Base-by-base conservation (phyloP, 768 basidiomycete species). In the Symmetrospora coprosmae region DNA sequence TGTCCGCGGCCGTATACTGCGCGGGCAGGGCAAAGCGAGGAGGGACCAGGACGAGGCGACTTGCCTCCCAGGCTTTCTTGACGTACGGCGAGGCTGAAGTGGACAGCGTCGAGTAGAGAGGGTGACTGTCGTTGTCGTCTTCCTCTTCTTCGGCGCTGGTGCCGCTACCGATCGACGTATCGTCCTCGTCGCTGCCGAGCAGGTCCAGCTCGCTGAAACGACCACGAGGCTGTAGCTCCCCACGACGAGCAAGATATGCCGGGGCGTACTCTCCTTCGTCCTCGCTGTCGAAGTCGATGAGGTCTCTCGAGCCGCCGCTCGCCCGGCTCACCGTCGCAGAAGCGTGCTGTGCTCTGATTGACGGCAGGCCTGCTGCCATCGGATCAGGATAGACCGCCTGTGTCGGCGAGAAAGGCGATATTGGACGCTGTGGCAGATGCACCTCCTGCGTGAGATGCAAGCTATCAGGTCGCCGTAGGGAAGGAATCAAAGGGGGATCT, bases 341-440 rank as follows among this genome's bases (percentile, higher is more conserved):
- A n/a, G n/a, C n/a, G n/a, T n/a, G n/a, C n/a, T n/a, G n/a, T n/a
- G n/a, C n/a, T n/a, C n/a, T n/a, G n/a, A n/a, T n/a, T n/a, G n/a
- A n/a, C n/a, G n/a, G n/a, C n/a, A n/a, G n/a, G n/a, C n/a, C n/a
- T n/a, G n/a, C 43, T 16, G 19, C 23, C 4, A 25, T 25, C n/a
- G 34, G 23, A n/a, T 43, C 40, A 28, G 9, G 9, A 25, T 28
- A 58, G 16, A 47, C 13, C 21, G 55, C 28, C 11, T 41, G 55
- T 21, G 55, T 58, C 3, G 55, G 55, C 6, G 55, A 58, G 30
- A 58, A 58, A 16, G 55, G 55, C 41, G 55, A 58, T 28, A 58
- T 40, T 16, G 55, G 55, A 3, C 55, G 7, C n/a, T 46, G 13
- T 9, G 25, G 11, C 11, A 46, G 9, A 9, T 46, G 43, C 25